These are phyloP conservation scores for Aspergillus ochraceoroseus DNA, from an alignment of 2,329 filamentous ascomycete genomes.

Conservation along the genomic window DNA sequence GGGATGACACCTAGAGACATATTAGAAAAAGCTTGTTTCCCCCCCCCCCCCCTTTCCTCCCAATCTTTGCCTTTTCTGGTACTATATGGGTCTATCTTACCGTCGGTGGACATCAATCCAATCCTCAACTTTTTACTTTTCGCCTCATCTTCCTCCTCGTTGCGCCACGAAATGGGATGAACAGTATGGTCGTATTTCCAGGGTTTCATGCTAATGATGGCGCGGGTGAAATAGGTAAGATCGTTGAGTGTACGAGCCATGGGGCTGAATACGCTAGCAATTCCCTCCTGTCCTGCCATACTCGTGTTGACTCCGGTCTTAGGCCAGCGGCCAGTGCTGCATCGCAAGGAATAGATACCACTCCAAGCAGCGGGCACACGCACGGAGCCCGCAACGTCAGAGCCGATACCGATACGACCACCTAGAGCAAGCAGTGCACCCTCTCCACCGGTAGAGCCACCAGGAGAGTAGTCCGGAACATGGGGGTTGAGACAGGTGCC, in stretches of 20 bases:
- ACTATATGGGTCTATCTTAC: constrained; percentile 27
- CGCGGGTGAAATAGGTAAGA: constrained; percentile 74
- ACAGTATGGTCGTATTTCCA: constrained; percentile 86
- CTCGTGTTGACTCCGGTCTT: constrained; percentile 78
- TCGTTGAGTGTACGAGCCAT: constrained; percentile 86
- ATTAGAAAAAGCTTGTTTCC: not conserved
- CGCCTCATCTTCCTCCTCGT: constrained; percentile 56
- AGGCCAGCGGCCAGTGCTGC: constrained; percentile 85
- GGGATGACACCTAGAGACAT: constrained; percentile 62
- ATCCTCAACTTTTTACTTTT: constrained; percentile 62
- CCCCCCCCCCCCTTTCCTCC: not conserved
- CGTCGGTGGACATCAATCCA: constrained; percentile 72
- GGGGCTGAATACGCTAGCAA: constrained; percentile 82
- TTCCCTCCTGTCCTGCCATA: constrained; percentile 88
- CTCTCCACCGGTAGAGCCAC: constrained; percentile 84
- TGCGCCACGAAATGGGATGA: constrained; percentile 76
- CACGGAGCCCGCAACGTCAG: constrained; percentile 85
- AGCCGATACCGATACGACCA: constrained; percentile 82
- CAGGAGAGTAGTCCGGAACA: constrained; percentile 76
- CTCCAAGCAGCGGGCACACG: constrained; percentile 82
- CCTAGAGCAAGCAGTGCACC: constrained; percentile 73
- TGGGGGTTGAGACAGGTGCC: constrained; percentile 78
- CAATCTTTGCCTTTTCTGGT: not conserved
- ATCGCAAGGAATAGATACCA: constrained; percentile 80
- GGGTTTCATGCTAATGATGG: constrained; percentile 72